phyloP scores from a whole-genome alignment of 2,329 filamentous ascomycete species.

The Leptographium procerum region DNA sequence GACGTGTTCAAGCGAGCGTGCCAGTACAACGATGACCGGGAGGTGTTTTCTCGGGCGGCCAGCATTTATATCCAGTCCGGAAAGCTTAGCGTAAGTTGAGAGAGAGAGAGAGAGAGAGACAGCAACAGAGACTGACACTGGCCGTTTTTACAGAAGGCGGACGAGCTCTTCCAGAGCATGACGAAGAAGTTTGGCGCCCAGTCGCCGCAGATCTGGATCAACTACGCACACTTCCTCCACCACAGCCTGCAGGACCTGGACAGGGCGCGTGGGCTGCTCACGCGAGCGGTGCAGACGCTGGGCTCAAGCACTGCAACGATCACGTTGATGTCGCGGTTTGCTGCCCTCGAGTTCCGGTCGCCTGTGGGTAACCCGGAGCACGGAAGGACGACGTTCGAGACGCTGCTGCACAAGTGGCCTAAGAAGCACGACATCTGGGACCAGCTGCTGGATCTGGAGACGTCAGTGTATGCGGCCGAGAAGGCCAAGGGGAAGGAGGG shows the following conservation, averaged over 20 bases:
- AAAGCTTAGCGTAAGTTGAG: slow-evolving; percentile 60
- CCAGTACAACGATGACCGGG: slow-evolving; percentile 84
- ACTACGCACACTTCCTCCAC: slow-evolving; percentile 91
- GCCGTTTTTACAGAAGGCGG: slow-evolving; percentile 55
- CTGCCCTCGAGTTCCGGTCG: slow-evolving; percentile 81
- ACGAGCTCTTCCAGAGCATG: slow-evolving; percentile 75
- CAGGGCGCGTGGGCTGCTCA: slow-evolving; percentile 66
- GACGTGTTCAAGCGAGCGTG: slow-evolving; percentile 85
- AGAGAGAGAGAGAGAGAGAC: fast-evolving
- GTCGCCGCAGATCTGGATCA: slow-evolving; percentile 74
- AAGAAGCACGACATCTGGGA: slow-evolving; percentile 92
- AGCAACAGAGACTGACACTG: neutral
- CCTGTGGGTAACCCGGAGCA: slow-evolving; percentile 74
- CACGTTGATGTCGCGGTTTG: slow-evolving; percentile 73
- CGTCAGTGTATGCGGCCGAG: slow-evolving; percentile 41
- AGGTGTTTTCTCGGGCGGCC: slow-evolving; percentile 78
- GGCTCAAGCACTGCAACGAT: slow-evolving; percentile 45
- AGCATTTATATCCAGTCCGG: slow-evolving; percentile 92
- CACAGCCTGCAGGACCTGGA: slow-evolving; percentile 57
- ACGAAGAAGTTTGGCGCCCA: slow-evolving; percentile 81
- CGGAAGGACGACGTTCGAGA: slow-evolving; percentile 89
- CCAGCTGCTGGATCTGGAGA: slow-evolving; percentile 79
- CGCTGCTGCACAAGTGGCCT: slow-evolving; percentile 69
- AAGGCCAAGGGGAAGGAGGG: slow-evolving; percentile 36
- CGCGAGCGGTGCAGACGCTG: slow-evolving; percentile 76